These are phyloP conservation scores for Bocquillonia castaneifolia DNA, from an alignment of 441 rosid genomes.

Conservation along the genomic window DNA sequence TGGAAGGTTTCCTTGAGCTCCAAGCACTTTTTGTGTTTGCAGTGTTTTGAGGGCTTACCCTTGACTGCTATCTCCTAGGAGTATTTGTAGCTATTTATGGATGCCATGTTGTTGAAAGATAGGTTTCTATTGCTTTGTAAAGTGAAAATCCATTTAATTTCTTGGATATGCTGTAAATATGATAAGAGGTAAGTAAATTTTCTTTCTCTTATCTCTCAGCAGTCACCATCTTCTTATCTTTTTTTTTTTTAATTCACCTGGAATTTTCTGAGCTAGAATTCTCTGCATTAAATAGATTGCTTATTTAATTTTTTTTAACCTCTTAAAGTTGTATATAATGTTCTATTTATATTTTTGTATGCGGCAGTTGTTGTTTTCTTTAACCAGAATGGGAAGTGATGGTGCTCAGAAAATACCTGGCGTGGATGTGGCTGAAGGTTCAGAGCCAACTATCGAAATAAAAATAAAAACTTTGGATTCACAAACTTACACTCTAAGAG, in stretches of 20 bases:
- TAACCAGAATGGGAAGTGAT: conserved; percentile 52
- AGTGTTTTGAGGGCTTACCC: not conserved
- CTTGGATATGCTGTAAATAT: not conserved
- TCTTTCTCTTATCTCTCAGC: not conserved
- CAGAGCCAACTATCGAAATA: conserved; percentile 72
- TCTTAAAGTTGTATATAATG: not conserved
- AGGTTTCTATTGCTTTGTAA: too few relatives aligned
- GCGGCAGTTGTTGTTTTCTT: conserved; percentile 20
- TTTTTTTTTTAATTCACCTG: too few relatives aligned
- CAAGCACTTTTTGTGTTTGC: not conserved
- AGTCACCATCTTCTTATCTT: too few relatives aligned
- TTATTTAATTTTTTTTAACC: not conserved
- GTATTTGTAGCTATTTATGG: not conserved
- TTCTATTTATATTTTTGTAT: conserved; percentile 12
- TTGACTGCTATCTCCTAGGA: not conserved
- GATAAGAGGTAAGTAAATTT: not conserved
- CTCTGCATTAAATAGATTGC: not conserved
- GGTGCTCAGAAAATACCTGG: conserved; percentile 40
- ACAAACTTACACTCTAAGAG: conserved; percentile 80
- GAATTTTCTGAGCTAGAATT: not conserved
- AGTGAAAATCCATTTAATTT: not conserved
- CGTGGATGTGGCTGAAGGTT: conserved; percentile 38
- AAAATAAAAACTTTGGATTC: conserved; percentile 93
- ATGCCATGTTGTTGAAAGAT: not conserved
- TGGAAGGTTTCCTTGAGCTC: not conserved